Evolutionary conservation across 192 early-diverging fungal genomes (phyloP), one percentile per base, ranked within the genome.

Genomic region (Spizellomyces sp.): DNA sequence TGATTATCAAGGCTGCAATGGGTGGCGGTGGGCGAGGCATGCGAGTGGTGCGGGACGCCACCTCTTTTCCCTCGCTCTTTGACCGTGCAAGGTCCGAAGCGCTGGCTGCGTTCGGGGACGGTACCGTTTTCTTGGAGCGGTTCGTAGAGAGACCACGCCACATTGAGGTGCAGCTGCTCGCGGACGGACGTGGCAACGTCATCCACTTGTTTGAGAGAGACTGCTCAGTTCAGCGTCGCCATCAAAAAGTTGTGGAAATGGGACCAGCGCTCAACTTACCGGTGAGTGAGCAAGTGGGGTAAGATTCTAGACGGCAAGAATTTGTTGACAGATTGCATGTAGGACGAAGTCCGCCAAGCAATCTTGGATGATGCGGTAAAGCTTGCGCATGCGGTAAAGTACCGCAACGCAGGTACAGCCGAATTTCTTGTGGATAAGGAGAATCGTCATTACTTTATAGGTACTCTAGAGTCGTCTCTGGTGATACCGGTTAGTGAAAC

Each of bases 1-100:
- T 97, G 67, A 96, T 99, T 66, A 94, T 99, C 85, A 99, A 99
- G 80, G 95, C 96, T 7, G 92, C 95, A 9, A 94, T 93, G 89
- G 96, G 96, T 55, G 96, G 96, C 66, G 96, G 96, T 73, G 96
- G 96, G 45, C 92, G 94, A 71, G 96, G 82, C 69, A 97, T 99
- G 95, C 90, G 96, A 72, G 94, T 96, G 8, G 95, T 96, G 48
- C 88, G 92, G 67, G 86, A 89, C 59, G 76, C 77, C 50, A 81
- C 84, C 5, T 84, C 89, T 22, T 85, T 98, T n/a, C 87, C 83
- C 44, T 83, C 88, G 60, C 79, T 91, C 8, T 96, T 98, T 77
- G 83, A 90, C 48, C 91, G 92, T 48, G 94, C 95, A 15, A 86
- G 86, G 19, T 92, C 91, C 2, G 96, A 99, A 78, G 96, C 95